Conservation (phyloP, 495 filamentous ascomycete genomes). For the Tuber melanosporum region DNA sequence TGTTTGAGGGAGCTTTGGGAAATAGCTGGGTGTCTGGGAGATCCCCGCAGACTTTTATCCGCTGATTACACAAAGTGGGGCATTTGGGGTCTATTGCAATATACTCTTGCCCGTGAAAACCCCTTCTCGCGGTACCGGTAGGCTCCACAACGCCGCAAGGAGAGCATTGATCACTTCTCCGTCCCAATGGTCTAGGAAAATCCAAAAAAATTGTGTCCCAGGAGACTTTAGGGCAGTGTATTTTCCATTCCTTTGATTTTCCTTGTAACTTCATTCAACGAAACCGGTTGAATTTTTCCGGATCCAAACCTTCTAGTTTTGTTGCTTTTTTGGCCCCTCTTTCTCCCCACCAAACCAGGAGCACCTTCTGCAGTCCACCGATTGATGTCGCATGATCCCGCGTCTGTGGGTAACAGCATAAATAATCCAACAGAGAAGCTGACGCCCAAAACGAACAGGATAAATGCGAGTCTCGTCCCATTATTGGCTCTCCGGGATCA, state of each 20-base stretch:
- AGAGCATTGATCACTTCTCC: background rate
- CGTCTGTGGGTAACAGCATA: background rate
- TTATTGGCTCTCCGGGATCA: background rate
- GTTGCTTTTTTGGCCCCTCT: background rate
- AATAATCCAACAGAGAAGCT: background rate
- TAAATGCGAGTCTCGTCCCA: background rate
- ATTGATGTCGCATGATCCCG: background rate
- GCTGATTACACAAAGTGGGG: background rate
- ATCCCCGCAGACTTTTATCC: background rate
- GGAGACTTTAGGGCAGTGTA: background rate
- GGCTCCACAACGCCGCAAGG: background rate
- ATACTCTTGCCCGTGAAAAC: background rate
- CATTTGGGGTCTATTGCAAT: background rate
- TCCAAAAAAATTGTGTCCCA: background rate
- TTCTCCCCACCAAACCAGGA: background rate
- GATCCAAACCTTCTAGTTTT: background rate
- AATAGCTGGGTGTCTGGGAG: background rate
- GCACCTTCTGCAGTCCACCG: background rate
- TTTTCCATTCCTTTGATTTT: background rate
- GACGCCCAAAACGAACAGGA: background rate
- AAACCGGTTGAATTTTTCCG: background rate
- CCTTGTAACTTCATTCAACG: too few species aligned
- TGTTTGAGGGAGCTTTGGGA: background rate
- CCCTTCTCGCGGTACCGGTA: background rate
- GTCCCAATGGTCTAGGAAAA: background rate